phyloP scores from a whole-genome alignment of 768 basidiomycete species.

The Hygrophorus pudorinus region DNA sequence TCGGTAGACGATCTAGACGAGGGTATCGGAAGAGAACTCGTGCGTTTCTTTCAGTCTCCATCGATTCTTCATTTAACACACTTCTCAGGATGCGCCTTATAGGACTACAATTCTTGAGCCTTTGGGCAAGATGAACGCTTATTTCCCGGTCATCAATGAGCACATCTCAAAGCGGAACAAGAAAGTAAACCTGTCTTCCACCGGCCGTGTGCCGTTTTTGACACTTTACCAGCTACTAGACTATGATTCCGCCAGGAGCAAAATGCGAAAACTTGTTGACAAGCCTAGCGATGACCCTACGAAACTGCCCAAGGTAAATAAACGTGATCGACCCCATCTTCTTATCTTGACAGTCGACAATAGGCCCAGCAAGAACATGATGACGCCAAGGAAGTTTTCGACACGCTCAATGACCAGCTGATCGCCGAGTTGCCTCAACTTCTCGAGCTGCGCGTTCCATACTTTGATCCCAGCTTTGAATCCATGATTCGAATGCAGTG shows the following conservation, averaged over 20 bases:
- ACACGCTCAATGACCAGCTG: constrained; percentile 86
- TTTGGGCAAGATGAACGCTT: constrained; percentile 91
- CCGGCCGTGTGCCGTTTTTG: no score
- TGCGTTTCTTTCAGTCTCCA: constrained; percentile 26
- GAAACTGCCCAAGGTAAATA: constrained; percentile 70
- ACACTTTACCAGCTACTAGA: constrained; percentile 95
- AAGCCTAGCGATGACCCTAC: constrained; percentile 92
- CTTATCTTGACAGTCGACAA: no score
- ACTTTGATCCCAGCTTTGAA: constrained; percentile 97
- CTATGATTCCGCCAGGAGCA: constrained; percentile 89
- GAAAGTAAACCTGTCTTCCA: no score
- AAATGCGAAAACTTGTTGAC: constrained; percentile 78
- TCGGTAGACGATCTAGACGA: constrained; percentile 91
- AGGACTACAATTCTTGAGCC: constrained; percentile 94
- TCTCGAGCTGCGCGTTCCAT: constrained; percentile 91
- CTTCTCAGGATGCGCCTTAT: constrained; percentile 77
- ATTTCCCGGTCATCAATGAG: constrained; percentile 89
- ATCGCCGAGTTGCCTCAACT: constrained; percentile 85
- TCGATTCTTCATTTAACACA: background rate
- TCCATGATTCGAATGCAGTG: constrained; percentile 98
- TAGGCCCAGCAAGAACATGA: constrained; percentile 95
- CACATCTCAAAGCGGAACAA: constrained; percentile 93
- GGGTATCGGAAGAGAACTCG: constrained; percentile 76
- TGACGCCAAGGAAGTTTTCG: constrained; percentile 89
- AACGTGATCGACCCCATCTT: background rate